These are phyloP conservation scores for Mangifera indica DNA, from an alignment of 345 rosid genomes.

Conservation along the genomic window DNA sequence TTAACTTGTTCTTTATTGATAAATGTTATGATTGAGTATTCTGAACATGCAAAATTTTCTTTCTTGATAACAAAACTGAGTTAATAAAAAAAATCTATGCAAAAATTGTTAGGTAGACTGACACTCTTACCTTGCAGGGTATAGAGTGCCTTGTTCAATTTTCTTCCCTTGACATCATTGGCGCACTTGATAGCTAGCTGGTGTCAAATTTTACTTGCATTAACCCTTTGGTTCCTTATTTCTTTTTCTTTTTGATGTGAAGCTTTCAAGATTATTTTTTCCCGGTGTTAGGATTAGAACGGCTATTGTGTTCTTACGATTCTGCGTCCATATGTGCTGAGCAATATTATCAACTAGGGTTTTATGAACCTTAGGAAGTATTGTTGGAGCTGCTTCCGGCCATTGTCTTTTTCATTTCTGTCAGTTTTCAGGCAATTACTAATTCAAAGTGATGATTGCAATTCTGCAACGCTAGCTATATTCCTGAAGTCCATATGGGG, in stretches of 20 bases:
- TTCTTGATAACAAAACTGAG: conserved; percentile 15
- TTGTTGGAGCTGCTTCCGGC: not conserved
- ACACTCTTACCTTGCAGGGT: not conserved
- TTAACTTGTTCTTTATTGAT: conserved; percentile 27
- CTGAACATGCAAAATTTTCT: not conserved
- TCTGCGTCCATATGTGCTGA: not conserved
- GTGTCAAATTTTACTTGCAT: not conserved
- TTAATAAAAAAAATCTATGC: conserved; percentile 8
- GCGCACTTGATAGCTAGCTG: not conserved
- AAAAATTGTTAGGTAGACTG: not conserved
- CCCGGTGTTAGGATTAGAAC: not conserved
- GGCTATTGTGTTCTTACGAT: not conserved
- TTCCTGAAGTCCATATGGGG: not conserved
- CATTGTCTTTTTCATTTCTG: not conserved
- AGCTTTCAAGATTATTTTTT: not conserved
- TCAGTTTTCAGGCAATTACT: not conserved
- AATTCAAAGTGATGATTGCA: not conserved
- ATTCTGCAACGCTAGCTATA: not conserved
- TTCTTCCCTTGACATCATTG: not conserved
- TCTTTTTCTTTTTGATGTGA: not conserved
- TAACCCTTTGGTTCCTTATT: not conserved
- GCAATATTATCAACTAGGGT: no score
- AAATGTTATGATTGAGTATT: conserved; percentile 15
- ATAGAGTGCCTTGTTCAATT: conserved; percentile 6
- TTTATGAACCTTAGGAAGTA: not conserved